Evolutionary conservation across 257 asterid genomes (phyloP).

Genomic region (Ligustrum vulgare): DNA sequence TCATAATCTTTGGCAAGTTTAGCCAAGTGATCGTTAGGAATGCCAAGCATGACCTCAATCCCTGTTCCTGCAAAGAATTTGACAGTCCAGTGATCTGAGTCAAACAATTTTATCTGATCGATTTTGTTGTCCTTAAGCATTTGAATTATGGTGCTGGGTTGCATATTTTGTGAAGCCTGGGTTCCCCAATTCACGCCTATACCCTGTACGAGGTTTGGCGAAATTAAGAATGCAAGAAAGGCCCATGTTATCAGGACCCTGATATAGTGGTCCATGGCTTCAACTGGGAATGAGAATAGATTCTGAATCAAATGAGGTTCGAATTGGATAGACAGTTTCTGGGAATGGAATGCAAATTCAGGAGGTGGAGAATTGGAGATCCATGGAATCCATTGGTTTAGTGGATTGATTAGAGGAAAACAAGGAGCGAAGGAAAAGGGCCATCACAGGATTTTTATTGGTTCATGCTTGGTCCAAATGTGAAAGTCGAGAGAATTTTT

Average conservation of each 20-base stretch:
- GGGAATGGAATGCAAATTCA: background rate
- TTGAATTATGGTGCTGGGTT: constrained; percentile 43
- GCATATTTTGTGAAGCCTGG: constrained; percentile 56
- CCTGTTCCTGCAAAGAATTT: constrained; percentile 57
- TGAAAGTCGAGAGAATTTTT: background rate
- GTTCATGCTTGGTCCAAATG: background rate
- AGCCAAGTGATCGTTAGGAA: constrained; percentile 62
- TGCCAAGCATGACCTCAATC: constrained; percentile 78
- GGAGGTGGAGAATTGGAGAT: background rate
- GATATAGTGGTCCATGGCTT: background rate
- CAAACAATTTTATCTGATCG: constrained; percentile 55
- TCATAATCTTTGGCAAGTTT: constrained; percentile 41
- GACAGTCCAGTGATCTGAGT: constrained; percentile 62
- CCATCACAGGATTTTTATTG: background rate
- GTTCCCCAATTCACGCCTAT: constrained; percentile 86
- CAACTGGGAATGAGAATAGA: background rate
- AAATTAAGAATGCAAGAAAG: constrained; percentile 7
- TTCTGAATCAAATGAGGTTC: background rate
- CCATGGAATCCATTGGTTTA: background rate
- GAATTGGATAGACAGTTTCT: background rate
- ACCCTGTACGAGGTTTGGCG: constrained; percentile 25
- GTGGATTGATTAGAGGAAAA: background rate
- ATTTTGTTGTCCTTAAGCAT: constrained; percentile 68
- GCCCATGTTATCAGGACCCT: background rate
- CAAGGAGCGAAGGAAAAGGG: background rate